Base-by-base conservation (phyloP, 2,329 filamentous ascomycete species). In the Grosmannia huntii region DNA sequence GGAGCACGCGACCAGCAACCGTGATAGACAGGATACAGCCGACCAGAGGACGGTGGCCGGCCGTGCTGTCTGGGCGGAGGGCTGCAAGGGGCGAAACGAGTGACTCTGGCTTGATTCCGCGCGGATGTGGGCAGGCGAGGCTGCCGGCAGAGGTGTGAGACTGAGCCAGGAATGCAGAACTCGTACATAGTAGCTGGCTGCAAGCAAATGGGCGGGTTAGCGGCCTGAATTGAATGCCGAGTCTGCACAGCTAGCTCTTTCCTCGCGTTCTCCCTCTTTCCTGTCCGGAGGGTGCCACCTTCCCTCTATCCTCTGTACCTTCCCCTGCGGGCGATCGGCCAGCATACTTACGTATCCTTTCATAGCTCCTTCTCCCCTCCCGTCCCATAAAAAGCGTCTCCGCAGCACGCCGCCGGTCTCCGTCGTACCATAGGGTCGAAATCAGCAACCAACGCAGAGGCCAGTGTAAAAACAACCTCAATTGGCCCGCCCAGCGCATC, bases 401-500 rank as follows among this genome's bases (percentile, higher is more conserved):
- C 46, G 31, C 25, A n/a, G 51, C 57, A 59, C 57, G 57, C 52
- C 55, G 49, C 56, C 57, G 27, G 55, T 21, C 44, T 59, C 48
- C 23, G 55, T 57, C 60, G 54, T 62, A 53, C 60, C 59, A 59
- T 59, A 60, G 54, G 59, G 49, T 58, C 60, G 9, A 57, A 59
- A 62, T 59, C 31, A 48, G 58, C 59, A 51, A 60, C 55, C 55
- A 59, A 62, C 27, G 28, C 14, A 5, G n/a, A n/a, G 14, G 21
- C 46, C 33, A n/a, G 36, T n/a, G 38, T 19, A n/a, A n/a, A 46
- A 46, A 11, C 44, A 19, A 19, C n/a, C 44, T 4, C 44, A n/a
- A 23, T 23, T 46, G 44, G 48, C 48, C 14, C 12, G 48, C 48
- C 12, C 14, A 38, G 12, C 36, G 14, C 36, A 14, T 38, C 36